These are phyloP conservation scores for Termitomyces eurrhizus DNA, from an alignment of 768 basidiomycete genomes.

Conservation along the genomic window DNA sequence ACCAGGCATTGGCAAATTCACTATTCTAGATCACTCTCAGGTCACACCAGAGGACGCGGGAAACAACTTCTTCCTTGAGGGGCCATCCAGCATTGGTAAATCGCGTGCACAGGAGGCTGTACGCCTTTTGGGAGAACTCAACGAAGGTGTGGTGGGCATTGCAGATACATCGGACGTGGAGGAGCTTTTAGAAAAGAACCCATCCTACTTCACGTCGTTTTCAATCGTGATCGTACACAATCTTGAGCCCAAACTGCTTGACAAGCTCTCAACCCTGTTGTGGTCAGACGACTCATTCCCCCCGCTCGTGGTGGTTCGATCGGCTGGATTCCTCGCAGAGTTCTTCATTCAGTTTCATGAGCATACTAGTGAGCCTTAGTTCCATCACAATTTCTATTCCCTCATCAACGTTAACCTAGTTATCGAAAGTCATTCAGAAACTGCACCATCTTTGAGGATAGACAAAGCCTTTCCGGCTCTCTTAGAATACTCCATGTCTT, in stretches of 20 bases:
- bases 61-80: conserved; percentile 94
- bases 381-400: neutral
- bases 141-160: conserved; percentile 75
- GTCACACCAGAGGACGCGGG: conserved; percentile 79
- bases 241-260: conserved; percentile 50
- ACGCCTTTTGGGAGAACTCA: conserved; percentile 75
- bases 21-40: conserved; percentile 67
- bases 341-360: conserved; percentile 89
- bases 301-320: conserved; percentile 75
- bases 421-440: conserved; percentile 85
- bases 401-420: conserved; percentile 41
- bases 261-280: conserved; percentile 57
- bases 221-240: conserved; percentile 87
- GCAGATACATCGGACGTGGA: conserved; percentile 56
- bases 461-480: conserved; percentile 87
- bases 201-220: conserved; percentile 56
- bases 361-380: conserved; percentile 61
- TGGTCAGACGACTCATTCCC: conserved; percentile 61
- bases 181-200: conserved; percentile 52
- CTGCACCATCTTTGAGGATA: conserved; percentile 71
- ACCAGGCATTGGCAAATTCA: conserved; percentile 95
- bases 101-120: conserved; percentile 78
- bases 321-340: conserved; percentile 87
- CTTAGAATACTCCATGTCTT: conserved; percentile 60
- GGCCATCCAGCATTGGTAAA: conserved; percentile 71